Conservation (phyloP, 495 filamentous ascomycete genomes). For the Staphylotrichum longicolle region DNA sequence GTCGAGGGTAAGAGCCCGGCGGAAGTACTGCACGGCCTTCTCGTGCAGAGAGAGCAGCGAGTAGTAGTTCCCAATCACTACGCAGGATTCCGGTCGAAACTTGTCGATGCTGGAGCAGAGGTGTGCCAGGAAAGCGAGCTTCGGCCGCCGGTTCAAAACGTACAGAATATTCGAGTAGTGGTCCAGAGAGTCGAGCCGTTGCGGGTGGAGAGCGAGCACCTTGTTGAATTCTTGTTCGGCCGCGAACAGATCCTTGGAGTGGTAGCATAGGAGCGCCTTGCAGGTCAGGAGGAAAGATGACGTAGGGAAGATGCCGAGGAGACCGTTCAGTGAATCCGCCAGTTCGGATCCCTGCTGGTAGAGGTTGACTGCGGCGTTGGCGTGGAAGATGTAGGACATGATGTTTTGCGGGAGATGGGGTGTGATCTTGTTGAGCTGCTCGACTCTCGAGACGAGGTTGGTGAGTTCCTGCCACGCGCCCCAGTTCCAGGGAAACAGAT, state of each 20-base stretch:
- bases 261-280: conserved; percentile 82
- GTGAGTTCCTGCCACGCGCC: conserved; percentile 91
- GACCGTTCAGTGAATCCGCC: conserved; percentile 68
- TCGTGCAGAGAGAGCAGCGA: conserved; percentile 90
- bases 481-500: conserved; percentile 91
- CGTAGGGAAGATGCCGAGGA: conserved; percentile 77
- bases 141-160: conserved; percentile 81
- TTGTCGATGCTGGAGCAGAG: conserved; percentile 86
- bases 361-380: conserved; percentile 84
- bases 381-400: conserved; percentile 88
- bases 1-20: conserved; percentile 91
- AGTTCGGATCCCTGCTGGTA: conserved; percentile 77
- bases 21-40: conserved; percentile 97
- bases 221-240: conserved; percentile 81
- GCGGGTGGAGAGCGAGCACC: conserved; percentile 76
- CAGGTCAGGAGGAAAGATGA: conserved; percentile 89
- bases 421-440: conserved; percentile 59
- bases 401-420: conserved; percentile 78
- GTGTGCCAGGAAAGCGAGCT: conserved; percentile 88
- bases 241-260: conserved; percentile 86
- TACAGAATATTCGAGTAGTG: conserved; percentile 97
- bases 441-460: conserved; percentile 66
- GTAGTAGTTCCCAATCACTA: conserved; percentile 97
- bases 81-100: conserved; percentile 95
- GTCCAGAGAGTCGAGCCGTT: conserved; percentile 85